Evolutionary conservation across 805 yeast genomes (phyloP), one percentile per base, ranked within the genome.

Genomic region (Schwanniomyces polymorphus): DNA sequence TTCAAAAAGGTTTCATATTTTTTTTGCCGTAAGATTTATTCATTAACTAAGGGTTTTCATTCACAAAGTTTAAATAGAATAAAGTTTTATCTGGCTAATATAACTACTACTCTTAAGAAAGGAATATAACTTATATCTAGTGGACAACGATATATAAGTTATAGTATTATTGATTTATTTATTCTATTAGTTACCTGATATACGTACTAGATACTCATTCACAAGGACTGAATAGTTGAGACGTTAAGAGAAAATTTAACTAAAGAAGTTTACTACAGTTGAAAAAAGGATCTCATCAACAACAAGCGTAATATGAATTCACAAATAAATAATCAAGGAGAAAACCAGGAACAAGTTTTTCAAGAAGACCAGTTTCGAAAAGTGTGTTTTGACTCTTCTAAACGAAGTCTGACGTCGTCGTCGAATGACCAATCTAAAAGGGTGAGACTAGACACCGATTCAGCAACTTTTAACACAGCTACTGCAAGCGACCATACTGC

Each of bases 361-460:
- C 63, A 57, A 47, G 67, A 58, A 34, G 65, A 61, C 21, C 62
- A 63, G 50, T 64, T 67, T 53, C 61, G 70, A 34, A 65, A 59
- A 37, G 70, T 66, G 39, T 67, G 65, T 46, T 64, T 65, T 47
- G 70, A 65, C 45, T 56, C 55, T 38, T 48, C 34, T 48, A 50
- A 42, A 26, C 25, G 45, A 18, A 38, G 41, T 11, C 38, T 41
- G 14, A 45, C 48, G 5, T 42, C 44, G 21, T 21, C 55, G 4
- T 40, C 55, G 18, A 29, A 42, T 21, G 54, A 50, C 34, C 57
- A 54, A 29, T 34, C 62, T 4, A 60, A 60, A 42, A 50, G 66
- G 18, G 63, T 56, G 26, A 46, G 63, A 27, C 44, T 58, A 39
- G 61, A 59, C 48, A 52, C 48, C 2, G 41, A 26, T 5, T 25